These are phyloP conservation scores for Sextonia rubra DNA, from an alignment of 164 flowering plant species.

Conservation along the genomic window DNA sequence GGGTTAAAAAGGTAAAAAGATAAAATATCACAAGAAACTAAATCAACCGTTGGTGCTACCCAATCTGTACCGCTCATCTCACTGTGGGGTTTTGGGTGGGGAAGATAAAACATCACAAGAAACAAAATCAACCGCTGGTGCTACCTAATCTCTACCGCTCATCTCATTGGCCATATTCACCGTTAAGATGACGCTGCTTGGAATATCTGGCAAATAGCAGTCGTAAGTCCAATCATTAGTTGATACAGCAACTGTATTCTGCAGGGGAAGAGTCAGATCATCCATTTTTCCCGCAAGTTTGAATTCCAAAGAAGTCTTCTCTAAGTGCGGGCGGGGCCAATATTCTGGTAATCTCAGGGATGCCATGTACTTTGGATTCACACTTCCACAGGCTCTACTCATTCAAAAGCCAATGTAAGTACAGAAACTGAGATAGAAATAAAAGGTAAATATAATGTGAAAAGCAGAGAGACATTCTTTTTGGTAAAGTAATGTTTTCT, in stretches of 20 bases:
- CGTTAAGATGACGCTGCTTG: not conserved
- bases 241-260: not conserved
- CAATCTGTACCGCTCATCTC: too few species aligned
- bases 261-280: not conserved
- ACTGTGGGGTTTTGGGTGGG: too few species aligned
- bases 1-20: too few species aligned
- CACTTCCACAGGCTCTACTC: too few species aligned
- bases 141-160: too few species aligned
- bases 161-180: too few species aligned
- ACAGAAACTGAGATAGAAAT: not conserved
- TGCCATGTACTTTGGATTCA: conserved; percentile 75
- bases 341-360: conserved; percentile 82
- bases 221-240: not conserved
- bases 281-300: not conserved
- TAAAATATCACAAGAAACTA: too few species aligned
- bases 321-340: conserved; percentile 74
- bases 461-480: too few species aligned
- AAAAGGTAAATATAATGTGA: not conserved
- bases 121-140: too few species aligned
- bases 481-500: too few species aligned
- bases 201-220: not conserved
- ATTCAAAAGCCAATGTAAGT: conserved; percentile 1
- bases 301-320: conserved; percentile 59
- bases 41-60: too few species aligned
- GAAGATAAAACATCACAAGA: too few species aligned